Evolutionary conservation across 352 stramenopile species (phyloP).

Genomic region (Nothophytophthora sp.): DNA sequence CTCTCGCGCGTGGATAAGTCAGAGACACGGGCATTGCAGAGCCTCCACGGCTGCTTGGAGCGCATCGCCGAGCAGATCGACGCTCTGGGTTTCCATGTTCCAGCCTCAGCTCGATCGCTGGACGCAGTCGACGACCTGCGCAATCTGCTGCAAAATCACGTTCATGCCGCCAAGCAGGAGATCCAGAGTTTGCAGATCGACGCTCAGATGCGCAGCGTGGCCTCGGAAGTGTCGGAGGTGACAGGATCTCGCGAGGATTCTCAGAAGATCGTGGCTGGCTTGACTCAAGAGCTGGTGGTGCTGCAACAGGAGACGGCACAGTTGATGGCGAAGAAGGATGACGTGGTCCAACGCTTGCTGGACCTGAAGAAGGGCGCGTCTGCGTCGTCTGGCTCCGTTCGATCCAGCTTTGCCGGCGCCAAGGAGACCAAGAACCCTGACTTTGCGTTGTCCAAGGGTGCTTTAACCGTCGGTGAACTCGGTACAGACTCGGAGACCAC

Average conservation of each 20-base stretch:
- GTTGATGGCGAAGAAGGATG: slow-evolving; percentile 29
- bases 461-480: slow-evolving; percentile 31
- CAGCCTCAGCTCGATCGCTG: slow-evolving; percentile 34
- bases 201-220: slow-evolving; percentile 56
- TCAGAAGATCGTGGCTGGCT: slow-evolving; percentile 24
- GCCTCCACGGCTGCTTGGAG: slow-evolving; percentile 44
- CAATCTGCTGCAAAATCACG: slow-evolving; percentile 50
- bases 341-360: slow-evolving; percentile 21
- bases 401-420: slow-evolving; percentile 11
- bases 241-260: slow-evolving; percentile 13
- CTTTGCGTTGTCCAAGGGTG: slow-evolving; percentile 33
- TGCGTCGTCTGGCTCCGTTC: slow-evolving; percentile 5
- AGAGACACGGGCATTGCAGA: slow-evolving; percentile 33
- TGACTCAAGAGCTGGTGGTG: slow-evolving; percentile 50
- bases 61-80: slow-evolving; percentile 45
- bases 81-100: slow-evolving; percentile 50
- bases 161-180: slow-evolving; percentile 56
- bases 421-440: slow-evolving; percentile 19
- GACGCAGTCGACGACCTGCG: slow-evolving; percentile 60
- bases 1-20: slow-evolving; percentile 38
- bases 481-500: slow-evolving; percentile 13
- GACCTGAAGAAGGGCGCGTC: slow-evolving; percentile 20
- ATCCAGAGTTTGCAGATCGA: slow-evolving; percentile 73
- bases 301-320: slow-evolving; percentile 46
- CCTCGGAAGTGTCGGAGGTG: slow-evolving; percentile 31